Evolutionary conservation across 306 rosid genomes (phyloP), one percentile per base, ranked within the genome.

Genomic region (Acacia confusa): DNA sequence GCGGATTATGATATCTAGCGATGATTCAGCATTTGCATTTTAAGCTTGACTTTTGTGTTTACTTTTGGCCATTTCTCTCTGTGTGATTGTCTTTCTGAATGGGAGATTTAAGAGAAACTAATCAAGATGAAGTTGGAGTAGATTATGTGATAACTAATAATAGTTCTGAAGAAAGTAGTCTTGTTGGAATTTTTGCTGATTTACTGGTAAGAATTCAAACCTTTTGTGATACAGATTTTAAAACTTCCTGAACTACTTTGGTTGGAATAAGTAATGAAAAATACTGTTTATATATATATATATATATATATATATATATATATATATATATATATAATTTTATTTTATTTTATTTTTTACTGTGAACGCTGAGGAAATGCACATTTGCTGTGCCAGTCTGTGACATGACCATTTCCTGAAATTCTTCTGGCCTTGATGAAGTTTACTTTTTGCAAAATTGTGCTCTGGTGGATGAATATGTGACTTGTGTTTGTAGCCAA

Each of bases 1-100:
- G 36, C 9, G 57, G 34, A 77, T 64, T 77, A 65, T 6, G 40
- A 65, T 65, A 32, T 65, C 24, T 17, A 67, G 12, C 72, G 34
- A 60, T 36, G 61, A 70, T 70, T 68, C 25, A 50, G 58, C 17
- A 50, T 47, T 48, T 85, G 27, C 47, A 75, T 60, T 68, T 79
- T 60, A 41, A 70, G 5, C 17, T 48, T 74, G 17, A n/a, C 11
- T 78, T 78, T 73, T 32, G 30, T 28, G 9, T 24, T 63, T 63
- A 20, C 50, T 32, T 74, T 67, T 55, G 30, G 22, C 40, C 50
- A 60, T 9, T 70, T 34, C 16, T n/a, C 30, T 16, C 34, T 22
- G 19, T 60, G 4, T 55, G 47, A 22, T 38, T 83, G n/a, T 53
- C n/a, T 71, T n/a, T 57, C n/a, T 79, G 6, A 70, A 32, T 64